Conservation (phyloP, 164 flowering plant species). For the Paratinospora sagittata region DNA sequence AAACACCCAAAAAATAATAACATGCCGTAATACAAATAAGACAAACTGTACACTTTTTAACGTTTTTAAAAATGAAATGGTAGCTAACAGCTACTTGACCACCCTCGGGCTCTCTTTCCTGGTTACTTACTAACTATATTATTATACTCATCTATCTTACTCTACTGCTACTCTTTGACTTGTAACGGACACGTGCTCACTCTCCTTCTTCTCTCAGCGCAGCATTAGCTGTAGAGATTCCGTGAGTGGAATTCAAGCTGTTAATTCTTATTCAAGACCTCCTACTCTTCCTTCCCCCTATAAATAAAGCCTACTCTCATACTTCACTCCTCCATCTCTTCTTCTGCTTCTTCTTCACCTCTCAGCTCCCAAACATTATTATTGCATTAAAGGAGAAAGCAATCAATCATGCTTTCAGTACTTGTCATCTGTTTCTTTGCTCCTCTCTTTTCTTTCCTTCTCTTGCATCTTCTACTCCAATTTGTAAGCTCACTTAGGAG, state of each 20-base stretch:
- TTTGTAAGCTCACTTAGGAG: constrained; percentile 7
- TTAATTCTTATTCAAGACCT: constrained; percentile 9
- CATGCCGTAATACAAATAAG: not conserved
- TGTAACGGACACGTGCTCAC: constrained; percentile 11
- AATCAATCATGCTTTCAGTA: constrained; percentile 2
- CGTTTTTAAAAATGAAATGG: too few species aligned
- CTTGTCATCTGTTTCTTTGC: not conserved
- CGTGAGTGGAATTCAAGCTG: constrained; percentile 52
- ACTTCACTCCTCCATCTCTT: constrained; percentile 11
- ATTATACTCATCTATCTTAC: not conserved
- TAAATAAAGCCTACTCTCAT: constrained; percentile 20
- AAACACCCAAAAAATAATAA: not conserved
- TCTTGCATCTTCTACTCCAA: constrained; percentile 20
- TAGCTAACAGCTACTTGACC: not conserved
- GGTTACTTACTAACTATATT: not conserved
- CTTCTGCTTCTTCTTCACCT: not conserved
- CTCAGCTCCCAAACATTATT: not conserved
- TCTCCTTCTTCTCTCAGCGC: not conserved
- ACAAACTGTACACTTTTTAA: not conserved
- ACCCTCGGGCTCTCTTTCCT: constrained; percentile 2
- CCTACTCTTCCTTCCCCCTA: constrained; percentile 14
- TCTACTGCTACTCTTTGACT: not conserved
- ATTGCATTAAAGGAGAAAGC: too few species aligned
- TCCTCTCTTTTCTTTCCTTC: constrained; percentile 18
- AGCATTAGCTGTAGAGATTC: constrained; percentile 55